Conservation (phyloP, 768 basidiomycete genomes). For the Crucibulum laeve region DNA sequence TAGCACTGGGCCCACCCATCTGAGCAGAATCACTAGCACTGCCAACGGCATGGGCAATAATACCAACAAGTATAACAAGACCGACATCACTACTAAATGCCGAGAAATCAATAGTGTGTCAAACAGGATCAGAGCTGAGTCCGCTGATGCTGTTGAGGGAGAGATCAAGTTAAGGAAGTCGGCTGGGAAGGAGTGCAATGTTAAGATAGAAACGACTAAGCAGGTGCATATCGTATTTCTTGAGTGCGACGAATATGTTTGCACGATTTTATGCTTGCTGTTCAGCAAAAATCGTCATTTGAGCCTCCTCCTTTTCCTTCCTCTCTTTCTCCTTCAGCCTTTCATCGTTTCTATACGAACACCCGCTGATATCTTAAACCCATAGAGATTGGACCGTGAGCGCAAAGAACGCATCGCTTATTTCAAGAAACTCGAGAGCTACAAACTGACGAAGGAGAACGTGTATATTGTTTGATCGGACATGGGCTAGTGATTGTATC, state of each 20-base stretch:
- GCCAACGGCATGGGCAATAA: too few species aligned
- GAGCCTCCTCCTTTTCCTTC: not conserved
- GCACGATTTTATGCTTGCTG: not conserved
- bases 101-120: too few species aligned
- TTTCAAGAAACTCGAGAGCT: conserved; percentile 47
- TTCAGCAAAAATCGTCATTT: not conserved
- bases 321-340: not conserved
- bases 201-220: not conserved
- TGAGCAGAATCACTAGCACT: too few species aligned
- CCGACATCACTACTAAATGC: too few species aligned
- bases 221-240: not conserved
- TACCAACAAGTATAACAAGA: too few species aligned
- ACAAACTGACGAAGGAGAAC: conserved; percentile 52
- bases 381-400: conserved; percentile 15
- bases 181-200: not conserved
- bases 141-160: too few species aligned
- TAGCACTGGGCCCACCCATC: too few species aligned
- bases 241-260: not conserved
- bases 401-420: conserved; percentile 50
- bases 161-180: too few species aligned
- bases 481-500: not conserved
- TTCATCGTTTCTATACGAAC: not conserved
- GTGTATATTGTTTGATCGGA: conserved; percentile 48
- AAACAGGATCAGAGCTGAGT: too few species aligned
- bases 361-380: not conserved